Base-by-base conservation (phyloP, 2,329 filamentous ascomycete species). In the Coniochaeta pulveracea region DNA sequence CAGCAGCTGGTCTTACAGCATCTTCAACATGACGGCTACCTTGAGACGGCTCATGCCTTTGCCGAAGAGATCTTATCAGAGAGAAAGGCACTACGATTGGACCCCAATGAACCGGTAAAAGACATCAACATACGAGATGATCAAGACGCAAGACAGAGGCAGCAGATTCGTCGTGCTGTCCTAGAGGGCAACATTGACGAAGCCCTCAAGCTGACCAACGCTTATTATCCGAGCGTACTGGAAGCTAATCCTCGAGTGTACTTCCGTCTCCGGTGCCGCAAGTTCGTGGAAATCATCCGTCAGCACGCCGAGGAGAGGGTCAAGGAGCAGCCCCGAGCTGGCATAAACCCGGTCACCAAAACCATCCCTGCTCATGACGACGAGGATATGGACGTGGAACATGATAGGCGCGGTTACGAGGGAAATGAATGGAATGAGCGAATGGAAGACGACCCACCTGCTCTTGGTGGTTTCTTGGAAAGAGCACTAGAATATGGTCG, bases 261-360 rank as follows among this genome's bases (percentile, higher is more conserved):
- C 51, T 96, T 98, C 58, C 81, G 79, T 37, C 64, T 98, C 31
- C 76, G 80, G 43, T 95, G 88, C 51, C 77, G 86, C 39, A 93
- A 91, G 51, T 95, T 96, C 53, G 80, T 96, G 39, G 91, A 98
- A 55, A 89, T 98, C 80, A 85, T 93, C 47, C 73, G 82, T 25
- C 72, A 70, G 37, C 78, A 77, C 22, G 76, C 79, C 3, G 80
- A 88, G 44, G 56, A 81, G 12, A 68, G 66, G 47, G 59, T 66
- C 22, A 56, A 58, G 6, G 55, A 56, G 45, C 41, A 53, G 19
- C 30, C 21, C 18, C 6, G 16, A 17, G 12, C 10, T 18, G 8
- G 8, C 21, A 8, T n/a, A 23, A 23, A 8, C 21, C 21, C 21
- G 8, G 8, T 23, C n/a, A n/a, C 21, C 21, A 23, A 23, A 8